Evolutionary conservation across 78 protist genomes (phyloP).

Genomic region (Trichosphaerium sp.): DNA sequence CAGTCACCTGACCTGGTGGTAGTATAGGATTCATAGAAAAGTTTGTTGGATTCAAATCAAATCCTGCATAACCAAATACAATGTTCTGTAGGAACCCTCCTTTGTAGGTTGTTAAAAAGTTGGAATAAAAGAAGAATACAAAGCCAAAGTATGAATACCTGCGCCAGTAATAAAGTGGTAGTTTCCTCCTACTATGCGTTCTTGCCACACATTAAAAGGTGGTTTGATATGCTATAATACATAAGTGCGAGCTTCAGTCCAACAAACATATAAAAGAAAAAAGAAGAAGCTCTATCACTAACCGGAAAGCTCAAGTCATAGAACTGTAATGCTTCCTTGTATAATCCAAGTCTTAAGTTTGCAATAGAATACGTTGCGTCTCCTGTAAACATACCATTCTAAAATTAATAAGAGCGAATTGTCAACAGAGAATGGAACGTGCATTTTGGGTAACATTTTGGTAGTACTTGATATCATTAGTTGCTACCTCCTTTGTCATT

Average conservation of each 20-base stretch:
- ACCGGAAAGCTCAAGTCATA: conserved; percentile 8
- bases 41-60: too few species aligned
- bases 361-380: conserved; percentile 15
- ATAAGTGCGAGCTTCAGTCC: too few species aligned
- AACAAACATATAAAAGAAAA: too few species aligned
- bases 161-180: conserved; percentile 11
- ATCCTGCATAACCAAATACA: conserved; percentile 31
- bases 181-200: conserved; percentile 23
- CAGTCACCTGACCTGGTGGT: too few species aligned
- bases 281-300: too few species aligned
- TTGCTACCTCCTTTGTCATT: conserved; percentile 7
- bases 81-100: conserved; percentile 36
- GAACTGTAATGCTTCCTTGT: background rate
- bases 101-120: too few species aligned
- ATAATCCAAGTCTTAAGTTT: conserved; percentile 27
- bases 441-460: background rate
- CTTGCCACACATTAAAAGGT: conserved; percentile 41
- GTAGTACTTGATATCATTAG: conserved; percentile 29
- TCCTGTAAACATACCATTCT: conserved; percentile 30
- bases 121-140: too few species aligned
- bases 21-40: too few species aligned
- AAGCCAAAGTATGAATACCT: too few species aligned
- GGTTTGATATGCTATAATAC: conserved; percentile 4
- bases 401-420: too few species aligned
- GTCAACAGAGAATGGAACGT: too few species aligned